These are phyloP conservation scores for Sporothrix brasiliensis DNA, from an alignment of 2,329 filamentous ascomycete genomes.

Conservation along the genomic window DNA sequence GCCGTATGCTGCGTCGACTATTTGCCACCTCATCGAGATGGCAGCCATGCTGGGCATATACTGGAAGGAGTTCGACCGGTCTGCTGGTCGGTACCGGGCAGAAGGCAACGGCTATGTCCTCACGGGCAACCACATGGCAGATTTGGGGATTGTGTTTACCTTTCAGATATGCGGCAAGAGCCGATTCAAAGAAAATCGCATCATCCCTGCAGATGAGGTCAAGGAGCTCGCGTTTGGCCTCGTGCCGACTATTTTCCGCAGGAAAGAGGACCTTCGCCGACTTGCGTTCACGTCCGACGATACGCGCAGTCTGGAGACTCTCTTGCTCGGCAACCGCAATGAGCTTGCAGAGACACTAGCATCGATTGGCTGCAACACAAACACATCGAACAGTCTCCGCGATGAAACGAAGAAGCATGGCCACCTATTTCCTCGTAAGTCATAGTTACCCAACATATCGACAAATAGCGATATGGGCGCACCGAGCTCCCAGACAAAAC, in stretches of 20 bases:
- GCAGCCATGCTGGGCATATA: conserved; percentile 58
- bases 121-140: conserved; percentile 50
- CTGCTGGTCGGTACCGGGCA: conserved; percentile 54
- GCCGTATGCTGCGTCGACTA: conserved; percentile 58
- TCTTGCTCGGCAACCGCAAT: conserved; percentile 53
- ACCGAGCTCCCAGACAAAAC: too few relatives aligned
- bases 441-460: too few relatives aligned
- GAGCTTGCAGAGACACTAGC: conserved; percentile 58
- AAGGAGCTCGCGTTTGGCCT: conserved; percentile 61
- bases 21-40: conserved; percentile 59
- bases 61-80: conserved; percentile 62
- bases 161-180: conserved; percentile 56
- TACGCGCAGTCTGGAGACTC: conserved; percentile 47
- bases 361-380: conserved; percentile 57
- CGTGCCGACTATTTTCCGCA: conserved; percentile 57
- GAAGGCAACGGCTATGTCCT: conserved; percentile 60
- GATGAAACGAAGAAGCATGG: conserved; percentile 46
- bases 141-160: conserved; percentile 58
- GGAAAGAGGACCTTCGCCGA: conserved; percentile 46
- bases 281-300: conserved; percentile 48
- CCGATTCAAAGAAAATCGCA: conserved; percentile 53
- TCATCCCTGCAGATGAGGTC: conserved; percentile 57
- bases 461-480: too few relatives aligned
- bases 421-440: conserved; percentile 56
- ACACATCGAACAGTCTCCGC: conserved; percentile 52